A percentile compares a stretch with the other conserved stretches of the same genome.
phyloP scores from a whole-genome alignment of 2,329 filamentous ascomycete genomes.

The Aspergillus transmontanensis region DNA sequence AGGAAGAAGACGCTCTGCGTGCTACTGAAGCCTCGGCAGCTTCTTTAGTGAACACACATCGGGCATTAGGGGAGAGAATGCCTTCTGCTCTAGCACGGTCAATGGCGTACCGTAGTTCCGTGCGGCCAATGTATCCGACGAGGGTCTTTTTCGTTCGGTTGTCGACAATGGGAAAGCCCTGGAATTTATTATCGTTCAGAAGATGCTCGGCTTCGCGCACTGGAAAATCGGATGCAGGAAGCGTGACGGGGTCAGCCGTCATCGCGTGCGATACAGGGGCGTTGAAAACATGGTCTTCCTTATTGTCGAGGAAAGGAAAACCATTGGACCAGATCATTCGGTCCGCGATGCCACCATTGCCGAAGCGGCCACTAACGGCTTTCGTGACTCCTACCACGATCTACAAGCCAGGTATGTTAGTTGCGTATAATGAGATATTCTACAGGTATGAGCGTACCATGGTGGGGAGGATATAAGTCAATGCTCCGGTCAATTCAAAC shows the following conservation, averaged over 20 bases:
- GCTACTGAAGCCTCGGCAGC: slow-evolving; percentile 43
- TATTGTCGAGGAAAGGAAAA: slow-evolving; percentile 94
- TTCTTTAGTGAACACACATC: slow-evolving; percentile 70
- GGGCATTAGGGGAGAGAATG: slow-evolving; percentile 65
- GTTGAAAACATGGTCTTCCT: slow-evolving; percentile 95
- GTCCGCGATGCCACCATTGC: slow-evolving; percentile 96
- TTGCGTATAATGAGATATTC: background rate
- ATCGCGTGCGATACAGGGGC: slow-evolving; percentile 91
- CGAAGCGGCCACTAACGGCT: slow-evolving; percentile 84
- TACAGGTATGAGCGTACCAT: slow-evolving; percentile 60
- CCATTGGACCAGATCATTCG: slow-evolving; percentile 99
- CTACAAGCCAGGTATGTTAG: slow-evolving; percentile 30
- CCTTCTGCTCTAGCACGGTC: slow-evolving; percentile 74
- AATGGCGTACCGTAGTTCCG: slow-evolving; percentile 87
- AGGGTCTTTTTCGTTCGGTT: slow-evolving; percentile 70
- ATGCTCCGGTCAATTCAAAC: slow-evolving; percentile 96
- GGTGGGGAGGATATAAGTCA: slow-evolving; percentile 95
- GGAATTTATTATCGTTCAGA: slow-evolving; percentile 76
- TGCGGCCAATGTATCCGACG: slow-evolving; percentile 88
- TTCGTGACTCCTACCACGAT: slow-evolving; percentile 98
- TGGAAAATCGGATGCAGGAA: slow-evolving; percentile 74
- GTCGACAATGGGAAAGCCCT: slow-evolving; percentile 91
- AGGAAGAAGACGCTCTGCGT: slow-evolving; percentile 32
- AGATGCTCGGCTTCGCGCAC: slow-evolving; percentile 77
- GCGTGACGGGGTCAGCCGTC: slow-evolving; percentile 72